Evolutionary conservation across 768 basidiomycete species (phyloP), one percentile per base, ranked within the genome.

Genomic region (Cystoderma amianthinum): DNA sequence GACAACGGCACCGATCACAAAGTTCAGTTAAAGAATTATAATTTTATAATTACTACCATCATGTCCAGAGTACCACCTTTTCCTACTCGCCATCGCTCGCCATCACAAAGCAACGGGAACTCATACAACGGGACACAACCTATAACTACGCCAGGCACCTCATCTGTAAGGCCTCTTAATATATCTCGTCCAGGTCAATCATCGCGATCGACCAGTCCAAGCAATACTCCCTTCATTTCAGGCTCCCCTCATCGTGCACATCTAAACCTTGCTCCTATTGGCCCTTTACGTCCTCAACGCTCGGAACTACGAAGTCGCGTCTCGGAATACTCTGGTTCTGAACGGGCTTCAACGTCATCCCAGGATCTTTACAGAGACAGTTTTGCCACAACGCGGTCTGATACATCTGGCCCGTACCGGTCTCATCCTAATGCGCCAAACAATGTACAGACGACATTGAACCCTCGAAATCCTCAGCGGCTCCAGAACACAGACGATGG

Each of bases 11-110:
- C 28, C 28, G 15, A 30, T 30, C 15, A 30, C 9, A 30, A 15
- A 30, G 28, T 30, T 15, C 15, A 9, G 9, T 30, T 9, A 9
- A 30, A 30, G 28, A 15, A 15, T 30, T 15, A 30, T 30, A 15
- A 9, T 30, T 30, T 30, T 9, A 30, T 30, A 30, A 9, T 9
- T 30, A 30, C 28, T 30, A 30, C 25, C 25, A 28, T n/a, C 25
- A 82, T 83, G 80, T 81, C 80, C 55, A 71, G 76, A 49, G 68
- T 67, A 38, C 71, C 77, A 32, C 72, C 74, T 13, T 79, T 76
- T 48, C 74, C 78, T 50, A 64, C 66, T 41, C 69, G 79, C 55
- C 76, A 72, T 42, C 69, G 69, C 41, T 61, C 73, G 25, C 68
- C 76, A 38, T 68, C 76, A 34, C 50, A 64, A 32, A 60, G 65